Conservation (phyloP, 352 stramenopile genomes). For the Pythium biforme region DNA sequence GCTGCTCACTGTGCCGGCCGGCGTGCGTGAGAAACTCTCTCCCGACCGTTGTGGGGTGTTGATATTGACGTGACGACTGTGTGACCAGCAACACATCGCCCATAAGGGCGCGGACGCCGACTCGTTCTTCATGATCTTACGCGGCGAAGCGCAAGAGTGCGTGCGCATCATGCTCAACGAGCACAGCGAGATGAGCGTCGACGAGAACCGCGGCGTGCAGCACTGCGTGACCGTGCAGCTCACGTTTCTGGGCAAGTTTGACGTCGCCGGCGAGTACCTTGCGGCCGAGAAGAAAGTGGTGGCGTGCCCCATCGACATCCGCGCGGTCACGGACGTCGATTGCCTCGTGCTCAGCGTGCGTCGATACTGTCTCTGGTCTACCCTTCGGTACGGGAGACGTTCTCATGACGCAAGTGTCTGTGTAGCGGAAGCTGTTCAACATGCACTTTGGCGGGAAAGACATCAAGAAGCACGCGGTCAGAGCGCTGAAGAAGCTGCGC, state of each 20-base stretch:
- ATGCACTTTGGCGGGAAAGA: slow-evolving; percentile 68
- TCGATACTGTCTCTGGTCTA: slow-evolving; percentile 1
- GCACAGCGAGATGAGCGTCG: slow-evolving; percentile 29
- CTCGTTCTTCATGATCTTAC: slow-evolving; percentile 76
- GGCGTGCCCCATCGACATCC: slow-evolving; percentile 68
- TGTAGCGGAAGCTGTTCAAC: slow-evolving; percentile 74
- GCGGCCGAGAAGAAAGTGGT: slow-evolving; percentile 69
- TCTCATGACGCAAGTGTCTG: neutral
- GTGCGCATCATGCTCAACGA: slow-evolving; percentile 66
- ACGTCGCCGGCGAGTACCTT: slow-evolving; percentile 80
- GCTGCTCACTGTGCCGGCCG: slow-evolving; percentile 52
- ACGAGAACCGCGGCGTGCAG: slow-evolving; percentile 49
- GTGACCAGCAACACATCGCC: slow-evolving; percentile 82
- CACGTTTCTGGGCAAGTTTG: slow-evolving; percentile 77
- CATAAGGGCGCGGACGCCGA: slow-evolving; percentile 75
- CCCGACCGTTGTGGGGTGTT: slow-evolving; percentile 1
- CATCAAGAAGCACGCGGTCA: slow-evolving; percentile 54
- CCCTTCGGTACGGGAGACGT: neutral
- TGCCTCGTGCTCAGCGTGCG: slow-evolving; percentile 75
- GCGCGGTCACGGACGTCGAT: slow-evolving; percentile 63
- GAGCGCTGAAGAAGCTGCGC: slow-evolving; percentile 46
- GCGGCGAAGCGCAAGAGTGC: slow-evolving; percentile 70
- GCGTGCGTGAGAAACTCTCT: slow-evolving; percentile 28
- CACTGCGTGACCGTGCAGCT: slow-evolving; percentile 73
- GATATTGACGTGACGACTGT: no score